Evolutionary conservation across 2,329 filamentous ascomycete genomes (phyloP).

Genomic region (Penicillium hordei): DNA sequence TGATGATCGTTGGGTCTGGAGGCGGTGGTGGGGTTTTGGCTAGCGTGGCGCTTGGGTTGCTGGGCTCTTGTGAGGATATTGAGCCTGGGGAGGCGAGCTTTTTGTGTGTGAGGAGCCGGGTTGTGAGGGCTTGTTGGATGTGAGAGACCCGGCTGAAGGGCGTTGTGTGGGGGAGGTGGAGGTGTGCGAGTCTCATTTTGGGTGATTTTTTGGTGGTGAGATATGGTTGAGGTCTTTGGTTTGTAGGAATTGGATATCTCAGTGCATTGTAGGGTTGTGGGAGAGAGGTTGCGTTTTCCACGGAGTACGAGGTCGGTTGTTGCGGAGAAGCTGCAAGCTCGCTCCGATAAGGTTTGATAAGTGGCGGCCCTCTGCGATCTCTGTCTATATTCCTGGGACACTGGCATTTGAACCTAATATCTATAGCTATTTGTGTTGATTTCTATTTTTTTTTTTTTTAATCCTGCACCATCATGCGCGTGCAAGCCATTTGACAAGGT

Average conservation of each 20-base stretch:
- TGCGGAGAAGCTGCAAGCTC: slow-evolving; percentile 27
- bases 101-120: slow-evolving; percentile 62
- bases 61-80: slow-evolving; percentile 26
- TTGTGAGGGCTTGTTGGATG: slow-evolving; percentile 59
- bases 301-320: slow-evolving; percentile 22
- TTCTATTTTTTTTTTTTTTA: too few species aligned
- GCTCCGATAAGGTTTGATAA: slow-evolving; percentile 18
- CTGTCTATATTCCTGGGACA: background rate
- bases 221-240: background rate
- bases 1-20: slow-evolving; percentile 71
- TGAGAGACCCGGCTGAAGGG: slow-evolving; percentile 56
- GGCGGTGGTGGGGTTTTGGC: slow-evolving; percentile 35
- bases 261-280: background rate
- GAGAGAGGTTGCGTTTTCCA: slow-evolving; percentile 17
- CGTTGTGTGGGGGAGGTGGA: slow-evolving; percentile 57
- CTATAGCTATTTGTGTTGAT: background rate
- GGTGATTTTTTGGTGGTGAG: background rate
- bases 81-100: slow-evolving; percentile 37
- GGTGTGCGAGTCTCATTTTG: slow-evolving; percentile 58
- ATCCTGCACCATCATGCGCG: too few species aligned
- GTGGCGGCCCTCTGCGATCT: background rate
- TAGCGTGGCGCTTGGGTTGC: background rate
- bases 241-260: background rate
- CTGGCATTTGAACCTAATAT: background rate
- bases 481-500: background rate